Percentiles rank a stretch among this genome's conserved stretches.
Conservation (phyloP, 306 rosid genomes). For the Canavalia ensiformis region DNA sequence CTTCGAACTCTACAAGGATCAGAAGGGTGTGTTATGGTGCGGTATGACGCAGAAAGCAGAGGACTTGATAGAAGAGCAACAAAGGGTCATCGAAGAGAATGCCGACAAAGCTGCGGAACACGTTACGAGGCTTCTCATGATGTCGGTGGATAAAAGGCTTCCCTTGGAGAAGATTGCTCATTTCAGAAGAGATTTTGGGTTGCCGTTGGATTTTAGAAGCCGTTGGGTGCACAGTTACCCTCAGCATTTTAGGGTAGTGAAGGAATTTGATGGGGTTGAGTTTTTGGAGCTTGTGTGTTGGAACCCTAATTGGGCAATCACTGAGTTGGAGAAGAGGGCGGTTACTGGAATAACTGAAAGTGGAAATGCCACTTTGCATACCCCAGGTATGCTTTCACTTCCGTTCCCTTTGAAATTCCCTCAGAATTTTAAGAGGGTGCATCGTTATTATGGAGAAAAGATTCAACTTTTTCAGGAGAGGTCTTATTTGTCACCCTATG, state of each 20-base stretch:
- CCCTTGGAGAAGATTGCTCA: slow-evolving; percentile 65
- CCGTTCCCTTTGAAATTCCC: slow-evolving; percentile 86
- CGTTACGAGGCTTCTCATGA: slow-evolving; percentile 82
- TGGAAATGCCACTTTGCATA: background rate
- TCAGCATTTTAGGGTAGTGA: slow-evolving; percentile 61
- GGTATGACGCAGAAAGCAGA: slow-evolving; percentile 74
- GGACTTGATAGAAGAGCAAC: slow-evolving; percentile 64
- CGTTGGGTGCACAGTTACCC: slow-evolving; percentile 79
- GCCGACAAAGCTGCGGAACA: slow-evolving; percentile 74
- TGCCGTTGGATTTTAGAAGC: slow-evolving; percentile 53
- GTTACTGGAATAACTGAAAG: slow-evolving; percentile 42
- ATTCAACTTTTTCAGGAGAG: slow-evolving; percentile 77
- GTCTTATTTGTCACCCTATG: slow-evolving; percentile 86
- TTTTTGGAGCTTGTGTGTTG: slow-evolving; percentile 83
- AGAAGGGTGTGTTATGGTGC: slow-evolving; percentile 68
- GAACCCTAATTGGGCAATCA: slow-evolving; percentile 84
- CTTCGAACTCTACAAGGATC: slow-evolving; percentile 71
- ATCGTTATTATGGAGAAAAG: slow-evolving; percentile 61
- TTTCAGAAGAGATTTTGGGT: slow-evolving; percentile 55
- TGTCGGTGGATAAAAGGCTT: slow-evolving; percentile 62
- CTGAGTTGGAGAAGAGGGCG: slow-evolving; percentile 84
- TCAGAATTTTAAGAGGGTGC: slow-evolving; percentile 67
- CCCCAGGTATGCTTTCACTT: slow-evolving; percentile 52
- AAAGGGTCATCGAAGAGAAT: slow-evolving; percentile 52
- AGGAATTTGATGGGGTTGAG: slow-evolving; percentile 63